Percentiles rank a stretch among this genome's conserved stretches.
phyloP scores from a whole-genome alignment of 345 rosid genomes.

The Arabis hirsuta region DNA sequence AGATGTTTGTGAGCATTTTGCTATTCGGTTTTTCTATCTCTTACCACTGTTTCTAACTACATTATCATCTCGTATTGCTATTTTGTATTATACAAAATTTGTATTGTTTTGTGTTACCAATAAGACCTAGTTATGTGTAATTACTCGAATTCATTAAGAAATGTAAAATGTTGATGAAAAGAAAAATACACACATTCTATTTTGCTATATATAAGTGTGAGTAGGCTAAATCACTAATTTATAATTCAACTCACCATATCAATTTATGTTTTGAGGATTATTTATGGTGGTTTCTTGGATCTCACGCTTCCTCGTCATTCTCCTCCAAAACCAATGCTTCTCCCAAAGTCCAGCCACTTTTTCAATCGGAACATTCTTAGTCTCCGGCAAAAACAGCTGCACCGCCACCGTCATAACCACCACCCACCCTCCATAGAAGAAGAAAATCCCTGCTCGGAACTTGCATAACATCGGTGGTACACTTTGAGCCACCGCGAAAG shows the following conservation, averaged over 20 bases:
- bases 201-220: background rate
- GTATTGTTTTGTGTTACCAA: too few relatives aligned
- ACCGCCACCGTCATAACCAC: conserved; percentile 59
- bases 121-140: too few relatives aligned
- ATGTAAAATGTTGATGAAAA: too few relatives aligned
- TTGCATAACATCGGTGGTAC: conserved; percentile 61
- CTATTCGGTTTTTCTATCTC: too few relatives aligned
- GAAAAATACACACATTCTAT: too few relatives aligned
- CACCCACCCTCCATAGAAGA: conserved; percentile 70
- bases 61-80: too few relatives aligned
- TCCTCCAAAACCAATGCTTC: conserved; percentile 69
- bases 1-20: too few relatives aligned
- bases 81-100: too few relatives aligned
- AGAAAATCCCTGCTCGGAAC: conserved; percentile 60
- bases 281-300: conserved; percentile 27
- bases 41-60: too few relatives aligned
- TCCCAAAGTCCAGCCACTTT: conserved; percentile 63
- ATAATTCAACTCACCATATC: background rate
- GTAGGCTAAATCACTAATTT: background rate
- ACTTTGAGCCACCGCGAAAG: conserved; percentile 61
- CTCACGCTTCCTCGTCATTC: conserved; percentile 32
- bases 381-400: conserved; percentile 61
- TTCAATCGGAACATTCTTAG: conserved; percentile 66
- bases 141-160: too few relatives aligned
- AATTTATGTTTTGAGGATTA: background rate